These are phyloP conservation scores for Pueraria montana DNA, from an alignment of 306 rosid species.

Conservation along the genomic window DNA sequence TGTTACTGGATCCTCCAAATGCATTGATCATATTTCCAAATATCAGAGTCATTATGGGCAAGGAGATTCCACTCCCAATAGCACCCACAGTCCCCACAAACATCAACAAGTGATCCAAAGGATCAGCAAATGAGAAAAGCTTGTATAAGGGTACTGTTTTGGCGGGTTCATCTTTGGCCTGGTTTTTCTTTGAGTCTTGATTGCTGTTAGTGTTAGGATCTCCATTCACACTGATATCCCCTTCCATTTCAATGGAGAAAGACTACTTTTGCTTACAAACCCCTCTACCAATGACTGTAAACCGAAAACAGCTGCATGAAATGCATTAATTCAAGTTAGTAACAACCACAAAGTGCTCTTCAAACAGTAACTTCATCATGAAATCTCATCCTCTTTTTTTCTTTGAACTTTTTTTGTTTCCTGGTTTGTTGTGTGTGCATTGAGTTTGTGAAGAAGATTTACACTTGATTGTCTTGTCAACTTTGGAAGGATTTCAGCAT, in stretches of 20 bases:
- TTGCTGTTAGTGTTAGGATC: conserved; percentile 46
- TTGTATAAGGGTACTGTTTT: conserved; percentile 72
- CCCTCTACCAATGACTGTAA: conserved; percentile 22
- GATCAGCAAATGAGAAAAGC: conserved; percentile 89
- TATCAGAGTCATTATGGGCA: conserved; percentile 72
- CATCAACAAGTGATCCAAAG: conserved; percentile 71
- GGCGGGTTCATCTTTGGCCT: conserved; percentile 47
- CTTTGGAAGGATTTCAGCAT: conserved; percentile 1
- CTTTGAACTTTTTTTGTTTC: background rate
- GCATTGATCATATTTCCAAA: conserved; percentile 73
- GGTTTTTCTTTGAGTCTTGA: conserved; percentile 53
- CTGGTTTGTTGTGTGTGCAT: conserved; percentile 4
- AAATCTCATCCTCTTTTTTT: background rate
- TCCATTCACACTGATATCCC: conserved; percentile 45
- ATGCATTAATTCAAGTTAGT: conserved; percentile 39
- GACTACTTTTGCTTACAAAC: conserved; percentile 20
- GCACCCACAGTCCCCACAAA: conserved; percentile 72
- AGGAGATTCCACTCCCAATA: conserved; percentile 65
- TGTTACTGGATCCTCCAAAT: conserved; percentile 62
- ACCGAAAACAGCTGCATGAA: conserved; percentile 47
- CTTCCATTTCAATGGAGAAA: conserved; percentile 52
- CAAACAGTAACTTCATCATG: background rate
- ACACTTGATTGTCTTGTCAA: no score
- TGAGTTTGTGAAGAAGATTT: conserved; percentile 21
- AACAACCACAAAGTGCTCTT: conserved; percentile 9